Conservation (phyloP, 176 grass and related monocot species). For the Poa pratensis region DNA sequence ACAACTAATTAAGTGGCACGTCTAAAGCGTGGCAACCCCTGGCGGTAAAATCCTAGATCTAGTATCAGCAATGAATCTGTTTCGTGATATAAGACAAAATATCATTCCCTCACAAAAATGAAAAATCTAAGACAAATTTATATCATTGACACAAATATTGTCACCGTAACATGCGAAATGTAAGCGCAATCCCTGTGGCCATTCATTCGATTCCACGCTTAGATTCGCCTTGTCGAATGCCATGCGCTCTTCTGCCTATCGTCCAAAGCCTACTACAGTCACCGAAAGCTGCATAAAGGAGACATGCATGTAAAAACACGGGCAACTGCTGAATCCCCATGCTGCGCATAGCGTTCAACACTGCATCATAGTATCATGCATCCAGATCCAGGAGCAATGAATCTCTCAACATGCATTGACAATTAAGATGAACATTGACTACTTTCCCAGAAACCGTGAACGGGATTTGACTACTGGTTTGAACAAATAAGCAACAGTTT, state of each 20-base stretch:
- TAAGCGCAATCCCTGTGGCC: slow-evolving; percentile 27
- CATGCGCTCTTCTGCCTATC: slow-evolving; percentile 22
- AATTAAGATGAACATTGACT: slow-evolving; percentile 33
- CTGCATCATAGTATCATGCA: slow-evolving; percentile 24
- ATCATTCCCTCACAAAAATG: background rate
- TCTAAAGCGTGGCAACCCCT: too few species aligned
- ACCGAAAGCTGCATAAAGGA: slow-evolving; percentile 37
- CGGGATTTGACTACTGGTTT: slow-evolving; percentile 14
- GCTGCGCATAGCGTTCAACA: slow-evolving; percentile 30
- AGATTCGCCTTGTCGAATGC: slow-evolving; percentile 50
- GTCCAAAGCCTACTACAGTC: slow-evolving; percentile 31
- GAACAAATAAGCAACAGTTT: slow-evolving; percentile 42
- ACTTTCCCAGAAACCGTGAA: slow-evolving; percentile 8
- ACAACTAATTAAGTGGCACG: too few species aligned
- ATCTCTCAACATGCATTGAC: slow-evolving; percentile 13
- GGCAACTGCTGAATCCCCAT: slow-evolving; percentile 31
- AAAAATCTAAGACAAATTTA: too few species aligned
- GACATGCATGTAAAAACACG: slow-evolving; percentile 22
- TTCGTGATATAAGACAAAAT: too few species aligned
- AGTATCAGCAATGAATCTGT: too few species aligned
- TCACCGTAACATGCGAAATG: background rate
- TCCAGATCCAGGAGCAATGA: slow-evolving; percentile 7
- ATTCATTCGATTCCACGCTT: slow-evolving; percentile 42
- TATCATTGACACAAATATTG: background rate
- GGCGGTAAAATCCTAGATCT: too few species aligned